Conservation (phyloP, 768 basidiomycete species). For the Arthromyces matolae region DNA sequence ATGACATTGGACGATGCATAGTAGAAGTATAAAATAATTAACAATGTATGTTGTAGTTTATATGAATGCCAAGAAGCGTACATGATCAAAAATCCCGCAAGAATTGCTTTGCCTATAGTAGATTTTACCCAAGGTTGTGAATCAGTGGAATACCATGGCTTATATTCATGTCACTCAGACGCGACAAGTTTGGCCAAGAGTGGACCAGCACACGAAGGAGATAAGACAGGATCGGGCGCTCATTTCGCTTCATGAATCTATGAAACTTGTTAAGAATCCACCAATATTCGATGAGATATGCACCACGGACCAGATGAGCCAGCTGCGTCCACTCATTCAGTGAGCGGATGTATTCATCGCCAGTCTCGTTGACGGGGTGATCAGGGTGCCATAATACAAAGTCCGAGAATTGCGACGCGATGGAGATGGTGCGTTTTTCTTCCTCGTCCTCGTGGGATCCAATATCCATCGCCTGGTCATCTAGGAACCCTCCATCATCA, state of each 20-base stretch:
- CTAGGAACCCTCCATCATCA: constrained; percentile 22
- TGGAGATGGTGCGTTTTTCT: constrained; percentile 35
- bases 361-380: constrained; percentile 60
- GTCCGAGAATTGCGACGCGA: constrained; percentile 55
- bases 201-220: neutral
- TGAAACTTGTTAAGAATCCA: neutral
- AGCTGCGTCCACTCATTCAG: constrained; percentile 70
- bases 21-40: no score
- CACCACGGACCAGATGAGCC: constrained; percentile 51
- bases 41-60: no score
- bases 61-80: no score
- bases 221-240: neutral
- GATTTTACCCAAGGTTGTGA: no score
- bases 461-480: constrained; percentile 23
- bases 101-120: no score
- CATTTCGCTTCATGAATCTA: constrained; percentile 20
- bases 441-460: constrained; percentile 28
- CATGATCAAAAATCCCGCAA: no score
- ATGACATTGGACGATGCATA: no score
- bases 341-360: constrained; percentile 68
- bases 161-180: no score
- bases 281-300: neutral
- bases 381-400: constrained; percentile 80
- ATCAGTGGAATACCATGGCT: no score
- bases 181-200: no score